These are phyloP conservation scores for Eucalyptus paniculata DNA, from an alignment of 345 rosid species.

Conservation along the genomic window DNA sequence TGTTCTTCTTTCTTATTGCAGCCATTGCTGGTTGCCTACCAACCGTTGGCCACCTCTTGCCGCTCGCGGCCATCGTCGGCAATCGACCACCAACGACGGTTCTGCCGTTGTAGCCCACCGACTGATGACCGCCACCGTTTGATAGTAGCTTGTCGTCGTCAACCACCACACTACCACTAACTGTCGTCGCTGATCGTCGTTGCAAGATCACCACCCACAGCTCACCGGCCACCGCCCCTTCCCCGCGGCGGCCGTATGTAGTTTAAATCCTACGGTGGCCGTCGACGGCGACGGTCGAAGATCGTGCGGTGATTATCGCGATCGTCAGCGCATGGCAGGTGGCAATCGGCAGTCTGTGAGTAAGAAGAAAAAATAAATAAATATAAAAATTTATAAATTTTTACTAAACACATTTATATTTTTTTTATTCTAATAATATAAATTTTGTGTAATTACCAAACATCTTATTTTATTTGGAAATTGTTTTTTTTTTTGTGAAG, in stretches of 20 bases:
- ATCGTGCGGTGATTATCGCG: too few species aligned
- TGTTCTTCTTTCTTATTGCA: fast-evolving
- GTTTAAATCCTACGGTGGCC: too few species aligned
- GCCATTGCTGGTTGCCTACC: too few species aligned
- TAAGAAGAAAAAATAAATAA: too few species aligned
- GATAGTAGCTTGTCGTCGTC: fast-evolving
- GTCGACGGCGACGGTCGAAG: too few species aligned
- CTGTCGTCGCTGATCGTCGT: fast-evolving
- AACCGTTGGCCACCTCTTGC: too few species aligned
- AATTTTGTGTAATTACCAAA: fast-evolving
- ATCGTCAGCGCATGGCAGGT: too few species aligned
- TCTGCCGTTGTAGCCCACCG: fast-evolving
- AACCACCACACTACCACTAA: too few species aligned
- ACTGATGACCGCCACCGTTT: fast-evolving
- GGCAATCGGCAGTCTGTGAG: fast-evolving
- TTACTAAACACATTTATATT: fast-evolving
- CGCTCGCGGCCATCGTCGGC: fast-evolving
- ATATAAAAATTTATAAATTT: too few species aligned
- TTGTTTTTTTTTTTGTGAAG: too few species aligned
- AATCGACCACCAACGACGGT: fast-evolving
- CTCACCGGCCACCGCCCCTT: fast-evolving
- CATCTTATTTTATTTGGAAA: fast-evolving
- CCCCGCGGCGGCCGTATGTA: too few species aligned
- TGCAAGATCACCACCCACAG: too few species aligned
- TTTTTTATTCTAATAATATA: fast-evolving